Evolutionary conservation across 768 basidiomycete genomes (phyloP), one percentile per base, ranked within the genome.

Genomic region (Suillus ampliporus): DNA sequence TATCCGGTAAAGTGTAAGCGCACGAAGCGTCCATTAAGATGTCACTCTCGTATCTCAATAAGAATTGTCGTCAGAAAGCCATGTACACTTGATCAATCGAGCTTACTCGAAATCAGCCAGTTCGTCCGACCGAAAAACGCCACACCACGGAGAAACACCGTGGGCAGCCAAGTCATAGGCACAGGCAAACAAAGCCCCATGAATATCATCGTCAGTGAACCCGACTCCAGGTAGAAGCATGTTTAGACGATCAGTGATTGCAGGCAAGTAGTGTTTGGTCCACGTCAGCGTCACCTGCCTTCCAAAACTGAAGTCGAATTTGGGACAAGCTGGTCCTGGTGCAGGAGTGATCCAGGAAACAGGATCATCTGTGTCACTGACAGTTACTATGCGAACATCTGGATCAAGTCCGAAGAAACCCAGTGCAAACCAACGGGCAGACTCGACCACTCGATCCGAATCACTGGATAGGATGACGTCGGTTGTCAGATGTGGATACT

Each of bases 171-270:
- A 62, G 52, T 76, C 77, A 64, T 78, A 78, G 43, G 77, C 76
- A 57, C 74, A 74, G n/a, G 76, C 75, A 60, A 74, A 78, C 28
- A 79, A 67, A 58, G 74, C 76, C 40, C 78, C 77, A 63, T 76
- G 77, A 26, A 71, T 69, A 69, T 78, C 71, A 52, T 64, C 69
- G 19, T 69, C 62, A 10, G 72, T 70, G 26, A 78, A 65, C 63
- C 70, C 64, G 37, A 76, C 68, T 9, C 68, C 72, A 8, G 75
- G 74, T n/a, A 77, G 59, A 37, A 72, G 57, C 58, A 64, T 66
- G 67, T 78, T 76, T 44, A 78, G 70, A 15, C 77, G 74, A 38
- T 69, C 65, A 34, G 70, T 73, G 67, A 79, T 78, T 11, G 72
- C 70, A 23, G 78, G 78, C 51, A 79, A 70, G 69, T 78, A 79